Evolutionary conservation across 768 basidiomycete genomes (phyloP).

Genomic region (Kwoniella sp.): DNA sequence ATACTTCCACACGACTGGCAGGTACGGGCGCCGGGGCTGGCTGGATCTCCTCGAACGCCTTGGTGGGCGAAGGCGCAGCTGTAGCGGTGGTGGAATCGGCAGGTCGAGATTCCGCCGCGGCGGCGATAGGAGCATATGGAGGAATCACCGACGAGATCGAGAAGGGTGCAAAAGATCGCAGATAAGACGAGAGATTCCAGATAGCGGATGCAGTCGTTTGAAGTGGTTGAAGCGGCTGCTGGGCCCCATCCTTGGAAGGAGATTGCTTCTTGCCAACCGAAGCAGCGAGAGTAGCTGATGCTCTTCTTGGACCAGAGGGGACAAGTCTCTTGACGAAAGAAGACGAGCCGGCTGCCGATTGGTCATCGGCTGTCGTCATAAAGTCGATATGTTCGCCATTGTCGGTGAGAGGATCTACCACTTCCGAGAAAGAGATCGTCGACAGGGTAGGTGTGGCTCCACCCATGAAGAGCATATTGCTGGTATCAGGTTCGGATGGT

Average conservation of each 20-base stretch:
- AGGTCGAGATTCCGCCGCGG: neutral
- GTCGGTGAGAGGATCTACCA: conserved; percentile 35
- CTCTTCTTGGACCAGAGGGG: neutral
- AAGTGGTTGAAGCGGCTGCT: conserved; percentile 24
- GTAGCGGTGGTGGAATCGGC: neutral
- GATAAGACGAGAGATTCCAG: conserved; percentile 42
- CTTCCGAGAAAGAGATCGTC: conserved; percentile 47
- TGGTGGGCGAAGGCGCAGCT: conserved; percentile 10
- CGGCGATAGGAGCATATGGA: conserved; percentile 22
- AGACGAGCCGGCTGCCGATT: conserved; percentile 27
- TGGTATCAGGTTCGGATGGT: conserved; percentile 4
- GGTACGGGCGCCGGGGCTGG: conserved; percentile 17
- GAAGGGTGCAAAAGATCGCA: conserved; percentile 45
- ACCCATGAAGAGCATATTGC: conserved; percentile 17
- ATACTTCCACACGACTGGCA: conserved; percentile 2
- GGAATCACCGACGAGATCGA: conserved; percentile 30
- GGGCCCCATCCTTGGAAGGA: neutral
- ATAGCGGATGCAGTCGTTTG: conserved; percentile 31
- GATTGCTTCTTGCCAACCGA: conserved; percentile 5
- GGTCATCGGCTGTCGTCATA: conserved; percentile 41
- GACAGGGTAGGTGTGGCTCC: conserved; percentile 47
- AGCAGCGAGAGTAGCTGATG: conserved; percentile 6
- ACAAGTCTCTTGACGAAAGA: conserved; percentile 20
- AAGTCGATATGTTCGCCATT: conserved; percentile 33
- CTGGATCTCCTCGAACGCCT: neutral